Evolutionary conservation across 345 rosid species (phyloP).

Genomic region (Iberis pinnata): DNA sequence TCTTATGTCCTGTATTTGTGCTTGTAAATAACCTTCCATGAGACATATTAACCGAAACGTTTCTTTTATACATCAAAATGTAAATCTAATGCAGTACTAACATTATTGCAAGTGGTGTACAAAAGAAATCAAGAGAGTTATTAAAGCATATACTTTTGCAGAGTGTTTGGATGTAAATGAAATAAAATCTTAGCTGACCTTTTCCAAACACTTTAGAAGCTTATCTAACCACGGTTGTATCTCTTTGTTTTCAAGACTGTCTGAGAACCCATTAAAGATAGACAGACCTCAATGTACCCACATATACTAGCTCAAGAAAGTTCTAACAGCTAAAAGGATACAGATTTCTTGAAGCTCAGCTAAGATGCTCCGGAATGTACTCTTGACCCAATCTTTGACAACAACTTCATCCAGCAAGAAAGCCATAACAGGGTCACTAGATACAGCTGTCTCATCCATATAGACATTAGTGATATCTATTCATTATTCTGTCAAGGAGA

Average conservation of each 20-base stretch:
- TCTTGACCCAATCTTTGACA: conserved; percentile 97
- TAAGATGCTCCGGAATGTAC: conserved; percentile 50
- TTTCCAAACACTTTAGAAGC: conserved; percentile 53
- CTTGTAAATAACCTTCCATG: conserved; percentile 40
- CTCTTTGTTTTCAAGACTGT: conserved; percentile 51
- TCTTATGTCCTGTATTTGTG: conserved; percentile 35
- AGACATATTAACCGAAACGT: conserved; percentile 28
- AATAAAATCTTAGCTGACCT: conserved; percentile 40
- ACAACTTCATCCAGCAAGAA: conserved; percentile 99
- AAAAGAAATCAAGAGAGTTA: not conserved
- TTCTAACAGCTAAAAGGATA: conserved; percentile 49
- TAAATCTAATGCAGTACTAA: conserved; percentile 3
- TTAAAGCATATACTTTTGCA: not conserved
- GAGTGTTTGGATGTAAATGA: not conserved
- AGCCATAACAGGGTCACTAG: conserved; percentile 88
- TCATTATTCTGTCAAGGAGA: conserved; percentile 43
- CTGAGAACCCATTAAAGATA: conserved; percentile 49
- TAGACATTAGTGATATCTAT: conserved; percentile 91
- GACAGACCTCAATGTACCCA: conserved; percentile 18
- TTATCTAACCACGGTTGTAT: conserved; percentile 45
- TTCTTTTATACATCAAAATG: conserved; percentile 11
- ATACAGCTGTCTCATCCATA: conserved; percentile 97
- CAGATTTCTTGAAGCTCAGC: conserved; percentile 64
- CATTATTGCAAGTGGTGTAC: not conserved
- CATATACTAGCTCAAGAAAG: not conserved